These are phyloP conservation scores for Termitomyces sp. DNA, from an alignment of 768 basidiomycete species.

Conservation along the genomic window DNA sequence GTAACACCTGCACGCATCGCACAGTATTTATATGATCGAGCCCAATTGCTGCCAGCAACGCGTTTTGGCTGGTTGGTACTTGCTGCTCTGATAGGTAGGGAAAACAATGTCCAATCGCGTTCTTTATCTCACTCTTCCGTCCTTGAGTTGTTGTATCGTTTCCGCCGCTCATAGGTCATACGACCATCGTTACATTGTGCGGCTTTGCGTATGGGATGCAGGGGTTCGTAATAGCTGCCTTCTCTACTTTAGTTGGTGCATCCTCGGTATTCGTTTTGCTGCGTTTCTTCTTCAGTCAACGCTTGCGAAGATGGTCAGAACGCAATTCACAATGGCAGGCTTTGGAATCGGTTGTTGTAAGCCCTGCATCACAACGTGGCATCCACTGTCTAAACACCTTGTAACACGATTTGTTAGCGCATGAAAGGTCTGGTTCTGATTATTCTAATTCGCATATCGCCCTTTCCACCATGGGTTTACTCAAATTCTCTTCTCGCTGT, in stretches of 20 bases:
- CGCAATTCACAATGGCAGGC: slow-evolving; percentile 74
- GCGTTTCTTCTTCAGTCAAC: slow-evolving; percentile 49
- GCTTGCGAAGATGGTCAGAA: slow-evolving; percentile 53
- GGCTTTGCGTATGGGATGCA: slow-evolving; percentile 83
- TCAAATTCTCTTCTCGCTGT: slow-evolving; percentile 78
- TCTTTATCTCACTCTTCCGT: neutral
- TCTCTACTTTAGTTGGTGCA: slow-evolving; percentile 59
- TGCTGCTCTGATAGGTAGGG: slow-evolving; percentile 43
- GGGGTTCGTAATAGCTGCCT: slow-evolving; percentile 63
- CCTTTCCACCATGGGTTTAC: slow-evolving; percentile 86
- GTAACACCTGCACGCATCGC: slow-evolving; percentile 62
- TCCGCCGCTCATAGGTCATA: slow-evolving; percentile 63
- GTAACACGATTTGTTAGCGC: slow-evolving; percentile 29
- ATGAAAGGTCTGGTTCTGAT: slow-evolving; percentile 79
- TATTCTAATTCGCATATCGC: slow-evolving; percentile 73
- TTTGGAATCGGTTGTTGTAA: slow-evolving; percentile 67
- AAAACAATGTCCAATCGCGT: neutral
- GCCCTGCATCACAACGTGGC: slow-evolving; percentile 16
- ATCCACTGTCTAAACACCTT: neutral
- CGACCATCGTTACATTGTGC: slow-evolving; percentile 59
- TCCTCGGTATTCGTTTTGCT: slow-evolving; percentile 55
- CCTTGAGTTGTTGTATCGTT: slow-evolving; percentile 43
- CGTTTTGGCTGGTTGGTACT: slow-evolving; percentile 61
- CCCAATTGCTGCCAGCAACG: slow-evolving; percentile 52
- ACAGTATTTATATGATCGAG: slow-evolving; percentile 66